Evolutionary conservation across 2,329 filamentous ascomycete species (phyloP).

Genomic region (Biscogniauxia marginata): DNA sequence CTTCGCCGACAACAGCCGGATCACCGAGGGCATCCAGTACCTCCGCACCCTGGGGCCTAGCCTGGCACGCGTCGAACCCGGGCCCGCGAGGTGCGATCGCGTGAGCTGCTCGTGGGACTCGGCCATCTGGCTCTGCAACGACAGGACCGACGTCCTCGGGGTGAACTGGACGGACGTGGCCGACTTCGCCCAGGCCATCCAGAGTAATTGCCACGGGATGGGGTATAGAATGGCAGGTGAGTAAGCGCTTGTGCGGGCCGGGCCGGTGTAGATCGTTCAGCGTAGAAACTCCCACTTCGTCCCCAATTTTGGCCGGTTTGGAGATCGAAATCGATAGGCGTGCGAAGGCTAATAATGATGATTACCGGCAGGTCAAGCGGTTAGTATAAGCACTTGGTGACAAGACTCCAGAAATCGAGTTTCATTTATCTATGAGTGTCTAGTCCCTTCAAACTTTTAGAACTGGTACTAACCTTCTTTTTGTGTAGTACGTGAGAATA

Average conservation of each 20-base stretch:
- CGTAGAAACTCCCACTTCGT: no score
- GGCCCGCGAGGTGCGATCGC: not conserved
- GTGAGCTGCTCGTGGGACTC: not conserved
- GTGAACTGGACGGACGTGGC: not conserved
- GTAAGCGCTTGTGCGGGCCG: no score
- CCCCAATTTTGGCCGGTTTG: not conserved
- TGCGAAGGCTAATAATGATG: not conserved
- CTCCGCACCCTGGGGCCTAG: not conserved
- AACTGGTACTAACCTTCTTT: not conserved
- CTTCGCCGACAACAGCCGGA: not conserved
- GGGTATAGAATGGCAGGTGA: not conserved
- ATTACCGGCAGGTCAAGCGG: not conserved
- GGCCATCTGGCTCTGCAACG: not conserved
- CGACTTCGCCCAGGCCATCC: not conserved
- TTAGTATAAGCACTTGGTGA: not conserved
- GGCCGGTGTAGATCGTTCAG: no score
- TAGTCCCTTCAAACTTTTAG: not conserved
- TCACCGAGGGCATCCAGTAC: not conserved
- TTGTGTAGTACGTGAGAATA: not conserved
- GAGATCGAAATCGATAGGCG: not conserved
- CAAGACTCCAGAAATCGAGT: no score
- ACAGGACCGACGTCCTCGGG: not conserved
- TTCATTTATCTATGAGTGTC: not conserved
- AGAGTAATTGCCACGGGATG: not conserved
- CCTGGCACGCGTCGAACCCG: not conserved